Percentiles rank a stretch among this genome's conserved stretches.
phyloP scores from a whole-genome alignment of 2,329 filamentous ascomycete genomes.

The Aquanectria penicillioides region DNA sequence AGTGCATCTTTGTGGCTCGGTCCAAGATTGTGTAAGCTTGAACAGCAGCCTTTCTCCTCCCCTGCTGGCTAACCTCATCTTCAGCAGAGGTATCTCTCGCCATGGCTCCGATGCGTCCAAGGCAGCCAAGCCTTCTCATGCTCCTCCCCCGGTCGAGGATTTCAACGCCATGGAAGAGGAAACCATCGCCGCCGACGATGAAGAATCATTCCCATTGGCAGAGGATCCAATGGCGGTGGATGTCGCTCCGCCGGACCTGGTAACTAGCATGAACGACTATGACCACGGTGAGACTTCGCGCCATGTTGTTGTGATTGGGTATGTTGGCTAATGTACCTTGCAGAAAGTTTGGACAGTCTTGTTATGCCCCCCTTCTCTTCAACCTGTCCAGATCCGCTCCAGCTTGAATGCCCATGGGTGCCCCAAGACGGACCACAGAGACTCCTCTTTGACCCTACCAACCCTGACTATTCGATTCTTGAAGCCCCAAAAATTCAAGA shows the following conservation, averaged over 20 bases:
- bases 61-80: background rate
- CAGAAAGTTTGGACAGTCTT: background rate
- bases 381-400: background rate
- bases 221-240: conserved; percentile 16
- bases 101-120: background rate
- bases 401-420: background rate
- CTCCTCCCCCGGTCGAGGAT: background rate
- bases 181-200: background rate
- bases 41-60: too few species aligned
- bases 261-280: conserved; percentile 1
- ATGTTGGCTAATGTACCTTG: background rate
- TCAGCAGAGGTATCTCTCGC: conserved; percentile 13
- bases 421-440: background rate
- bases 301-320: background rate
- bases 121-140: background rate
- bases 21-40: conserved; percentile 31
- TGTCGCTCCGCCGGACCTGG: conserved; percentile 4
- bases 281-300: background rate
- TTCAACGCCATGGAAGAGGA: conserved; percentile 1
- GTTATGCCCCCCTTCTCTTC: background rate
- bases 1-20: conserved; percentile 34
- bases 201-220: conserved; percentile 2
- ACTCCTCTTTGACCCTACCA: conserved; percentile 12
- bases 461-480: conserved; percentile 38
- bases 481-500: conserved; percentile 31